Conservation (phyloP, 2,329 filamentous ascomycete species). For the Fusarium bulbicola region DNA sequence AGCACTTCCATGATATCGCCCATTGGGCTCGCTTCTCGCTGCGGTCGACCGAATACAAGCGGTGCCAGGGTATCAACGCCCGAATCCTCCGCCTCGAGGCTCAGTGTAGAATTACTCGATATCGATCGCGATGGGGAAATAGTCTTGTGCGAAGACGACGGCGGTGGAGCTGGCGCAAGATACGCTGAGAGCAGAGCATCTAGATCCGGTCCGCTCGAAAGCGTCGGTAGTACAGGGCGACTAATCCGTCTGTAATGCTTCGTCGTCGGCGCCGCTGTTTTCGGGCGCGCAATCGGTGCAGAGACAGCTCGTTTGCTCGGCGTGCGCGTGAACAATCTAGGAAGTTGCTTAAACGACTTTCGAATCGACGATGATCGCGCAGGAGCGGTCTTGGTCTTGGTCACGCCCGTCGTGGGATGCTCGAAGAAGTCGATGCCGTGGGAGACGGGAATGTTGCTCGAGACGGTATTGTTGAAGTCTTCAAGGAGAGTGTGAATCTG, state of each 20-base stretch:
- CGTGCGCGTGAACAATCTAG: constrained; percentile 29
- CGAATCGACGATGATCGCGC: constrained; percentile 26
- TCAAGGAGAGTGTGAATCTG: constrained; percentile 34
- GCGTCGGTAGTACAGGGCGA: constrained; percentile 30
- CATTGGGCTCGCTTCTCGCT: constrained; percentile 28
- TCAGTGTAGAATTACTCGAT: constrained; percentile 32
- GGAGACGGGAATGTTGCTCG: constrained; percentile 35
- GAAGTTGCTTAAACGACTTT: constrained; percentile 28
- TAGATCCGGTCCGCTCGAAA: constrained; percentile 25
- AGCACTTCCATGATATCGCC: constrained; percentile 37
- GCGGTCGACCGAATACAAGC: constrained; percentile 30
- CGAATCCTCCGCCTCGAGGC: constrained; percentile 30
- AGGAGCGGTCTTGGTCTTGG: constrained; percentile 22
- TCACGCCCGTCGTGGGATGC: not conserved
- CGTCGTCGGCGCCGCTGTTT: constrained; percentile 23
- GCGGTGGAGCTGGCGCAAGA: constrained; percentile 22
- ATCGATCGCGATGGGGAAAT: constrained; percentile 33
- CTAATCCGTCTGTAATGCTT: constrained; percentile 36
- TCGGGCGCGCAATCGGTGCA: constrained; percentile 22
- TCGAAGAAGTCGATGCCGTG: constrained; percentile 35
- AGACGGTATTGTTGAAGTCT: constrained; percentile 36
- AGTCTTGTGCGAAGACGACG: constrained; percentile 5
- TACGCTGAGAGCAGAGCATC: constrained; percentile 34
- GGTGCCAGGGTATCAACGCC: constrained; percentile 27
- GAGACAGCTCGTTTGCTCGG: constrained; percentile 29